These are phyloP conservation scores for Nothophaeocryptopus gaeumannii DNA, from an alignment of 2,329 filamentous ascomycete species.

Conservation along the genomic window DNA sequence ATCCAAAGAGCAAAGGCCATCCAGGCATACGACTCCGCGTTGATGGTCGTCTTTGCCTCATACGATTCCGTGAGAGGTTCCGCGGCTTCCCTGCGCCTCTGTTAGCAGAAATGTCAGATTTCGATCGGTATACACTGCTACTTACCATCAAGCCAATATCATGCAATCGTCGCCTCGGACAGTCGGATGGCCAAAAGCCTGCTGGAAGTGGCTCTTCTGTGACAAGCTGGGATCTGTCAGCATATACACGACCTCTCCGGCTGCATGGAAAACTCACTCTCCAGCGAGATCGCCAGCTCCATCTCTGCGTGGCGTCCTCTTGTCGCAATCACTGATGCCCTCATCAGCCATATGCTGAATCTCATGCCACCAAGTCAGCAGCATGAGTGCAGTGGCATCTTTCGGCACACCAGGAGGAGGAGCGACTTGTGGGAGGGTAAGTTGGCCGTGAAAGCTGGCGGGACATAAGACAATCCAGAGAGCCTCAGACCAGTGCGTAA, in stretches of 20 bases:
- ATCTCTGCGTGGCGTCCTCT: not conserved
- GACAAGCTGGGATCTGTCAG: not conserved
- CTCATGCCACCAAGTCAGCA: not conserved
- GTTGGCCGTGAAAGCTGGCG: not conserved
- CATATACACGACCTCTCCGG: not conserved
- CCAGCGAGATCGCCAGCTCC: not conserved
- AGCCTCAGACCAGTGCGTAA: not conserved
- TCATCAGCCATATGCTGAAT: not conserved
- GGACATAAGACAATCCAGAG: not conserved
- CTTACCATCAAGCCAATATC: constrained; percentile 1
- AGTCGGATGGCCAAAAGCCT: not conserved
- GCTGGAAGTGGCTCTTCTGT: not conserved
- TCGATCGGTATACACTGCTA: not conserved
- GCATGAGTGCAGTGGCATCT: not conserved
- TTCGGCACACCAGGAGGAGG: not conserved
- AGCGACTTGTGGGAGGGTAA: not conserved
- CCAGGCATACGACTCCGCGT: constrained; percentile 4
- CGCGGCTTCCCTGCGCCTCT: not conserved
- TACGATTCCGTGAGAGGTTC: not conserved
- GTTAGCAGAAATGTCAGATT: not conserved
- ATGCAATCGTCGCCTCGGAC: not conserved
- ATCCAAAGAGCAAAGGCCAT: not conserved
- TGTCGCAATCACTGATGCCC: not conserved
- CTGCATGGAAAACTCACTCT: not conserved
- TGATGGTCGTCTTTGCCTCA: not conserved